Evolutionary conservation across 805 yeast species (phyloP).

Genomic region (Clavispora santaluciae): DNA sequence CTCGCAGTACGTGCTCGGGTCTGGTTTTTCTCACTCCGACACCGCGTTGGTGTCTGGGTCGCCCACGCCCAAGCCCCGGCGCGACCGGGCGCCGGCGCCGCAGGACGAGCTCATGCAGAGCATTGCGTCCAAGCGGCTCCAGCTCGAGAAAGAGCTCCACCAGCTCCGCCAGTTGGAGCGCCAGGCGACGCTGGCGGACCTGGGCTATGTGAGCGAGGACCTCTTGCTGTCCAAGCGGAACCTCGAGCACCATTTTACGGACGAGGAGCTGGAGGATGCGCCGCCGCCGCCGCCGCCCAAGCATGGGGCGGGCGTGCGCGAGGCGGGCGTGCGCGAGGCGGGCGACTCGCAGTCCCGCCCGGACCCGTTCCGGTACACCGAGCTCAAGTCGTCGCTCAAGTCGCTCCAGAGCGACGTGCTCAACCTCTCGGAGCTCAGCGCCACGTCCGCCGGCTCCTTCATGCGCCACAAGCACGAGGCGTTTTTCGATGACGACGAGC

Average conservation of each 20-base stretch:
- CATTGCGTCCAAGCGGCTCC: conserved; percentile 31
- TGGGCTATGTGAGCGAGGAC: conserved; percentile 33
- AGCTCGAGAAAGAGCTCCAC: conserved; percentile 35
- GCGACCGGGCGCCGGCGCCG: conserved; percentile 5
- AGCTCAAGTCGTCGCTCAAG: conserved; percentile 35
- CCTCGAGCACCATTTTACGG: conserved; percentile 17
- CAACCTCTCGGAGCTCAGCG: conserved; percentile 67
- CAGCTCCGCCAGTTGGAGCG: conserved; percentile 29
- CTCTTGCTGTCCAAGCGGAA: conserved; percentile 28
- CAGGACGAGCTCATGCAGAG: conserved; percentile 22
- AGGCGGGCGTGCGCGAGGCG: conserved; percentile 26
- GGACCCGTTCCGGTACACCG: conserved; percentile 27
- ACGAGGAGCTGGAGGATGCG: conserved; percentile 14
- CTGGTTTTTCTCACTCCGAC: conserved; percentile 12
- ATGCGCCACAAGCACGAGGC: conserved; percentile 63
- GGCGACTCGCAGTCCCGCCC: too few species aligned
- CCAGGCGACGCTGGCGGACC: conserved; percentile 16
- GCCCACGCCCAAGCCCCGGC: conserved; percentile 18
- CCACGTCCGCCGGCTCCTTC: conserved; percentile 84
- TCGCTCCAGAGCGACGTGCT: conserved; percentile 44
- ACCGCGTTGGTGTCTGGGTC: conserved; percentile 14
- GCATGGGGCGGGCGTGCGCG: conserved; percentile 10
- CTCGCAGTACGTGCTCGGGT: conserved; percentile 14
- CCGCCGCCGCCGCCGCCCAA: conserved; percentile 37
- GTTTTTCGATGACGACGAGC: conserved; percentile 29